Conservation (phyloP, 352 stramenopile genomes). For the Blastocystis sp. region DNA sequence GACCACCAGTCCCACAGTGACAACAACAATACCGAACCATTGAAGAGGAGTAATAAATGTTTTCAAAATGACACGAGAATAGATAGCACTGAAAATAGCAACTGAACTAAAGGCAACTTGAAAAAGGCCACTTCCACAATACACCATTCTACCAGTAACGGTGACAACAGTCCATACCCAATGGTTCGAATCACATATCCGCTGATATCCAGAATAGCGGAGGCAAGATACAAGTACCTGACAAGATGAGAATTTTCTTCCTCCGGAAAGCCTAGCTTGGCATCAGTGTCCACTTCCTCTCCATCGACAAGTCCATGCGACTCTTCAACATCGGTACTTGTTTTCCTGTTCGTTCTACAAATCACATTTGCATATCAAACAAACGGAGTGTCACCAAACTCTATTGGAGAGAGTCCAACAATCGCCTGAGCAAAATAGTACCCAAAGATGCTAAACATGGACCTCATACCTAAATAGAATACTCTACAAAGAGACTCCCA, state of each 20-base stretch:
- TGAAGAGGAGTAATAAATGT: not conserved
- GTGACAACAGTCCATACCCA: not conserved
- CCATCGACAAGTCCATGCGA: not conserved
- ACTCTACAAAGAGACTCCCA: not conserved
- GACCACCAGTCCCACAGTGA: not conserved
- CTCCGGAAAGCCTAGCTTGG: not conserved
- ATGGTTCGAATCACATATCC: constrained; percentile 45
- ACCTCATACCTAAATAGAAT: constrained; percentile 8
- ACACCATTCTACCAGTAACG: not conserved
- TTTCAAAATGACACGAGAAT: constrained; percentile 15
- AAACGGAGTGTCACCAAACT: not conserved
- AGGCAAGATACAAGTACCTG: not conserved
- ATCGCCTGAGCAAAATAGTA: constrained; percentile 9
- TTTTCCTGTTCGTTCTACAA: not conserved
- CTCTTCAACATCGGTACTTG: not conserved
- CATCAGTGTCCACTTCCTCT: not conserved
- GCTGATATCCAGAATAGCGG: not conserved
- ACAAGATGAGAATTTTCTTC: not conserved
- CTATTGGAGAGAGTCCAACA: not conserved
- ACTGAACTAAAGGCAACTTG: constrained; percentile 47
- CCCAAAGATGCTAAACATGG: constrained; percentile 29
- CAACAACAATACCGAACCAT: constrained; percentile 10
- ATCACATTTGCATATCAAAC: not conserved
- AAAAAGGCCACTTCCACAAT: constrained; percentile 29
- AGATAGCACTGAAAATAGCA: constrained; percentile 14